Conservation (phyloP, 192 early-diverging fungal species). For the Piromyces finnis region DNA sequence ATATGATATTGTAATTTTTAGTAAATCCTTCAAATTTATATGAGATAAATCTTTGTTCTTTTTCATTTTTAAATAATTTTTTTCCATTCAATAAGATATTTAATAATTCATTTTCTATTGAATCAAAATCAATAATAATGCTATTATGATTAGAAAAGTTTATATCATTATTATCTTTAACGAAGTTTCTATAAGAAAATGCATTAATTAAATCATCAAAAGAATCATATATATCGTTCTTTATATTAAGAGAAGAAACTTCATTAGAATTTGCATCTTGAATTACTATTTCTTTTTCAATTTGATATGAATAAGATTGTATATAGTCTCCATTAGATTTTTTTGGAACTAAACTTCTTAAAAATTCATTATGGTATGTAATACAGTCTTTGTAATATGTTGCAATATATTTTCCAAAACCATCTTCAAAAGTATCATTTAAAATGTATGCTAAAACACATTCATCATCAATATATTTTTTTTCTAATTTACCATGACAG, state of each 20-base stretch:
- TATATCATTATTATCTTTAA: neutral
- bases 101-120: neutral
- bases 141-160: neutral
- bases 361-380: neutral
- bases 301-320: neutral
- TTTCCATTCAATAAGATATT: neutral
- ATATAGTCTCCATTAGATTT: neutral
- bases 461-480: neutral
- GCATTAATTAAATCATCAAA: neutral
- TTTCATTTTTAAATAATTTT: neutral
- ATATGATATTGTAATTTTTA: neutral
- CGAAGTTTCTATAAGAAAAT: neutral
- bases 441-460: neutral
- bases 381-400: neutral
- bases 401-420: neutral
- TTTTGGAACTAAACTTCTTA: neutral
- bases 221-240: neutral
- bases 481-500: neutral
- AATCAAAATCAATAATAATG: neutral
- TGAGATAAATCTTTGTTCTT: neutral
- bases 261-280: neutral
- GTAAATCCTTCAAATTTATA: neutral
- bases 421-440: neutral
- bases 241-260: neutral
- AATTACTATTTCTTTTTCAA: neutral